These are phyloP conservation scores for Mycena galopus DNA, from an alignment of 768 basidiomycete genomes.

Conservation along the genomic window DNA sequence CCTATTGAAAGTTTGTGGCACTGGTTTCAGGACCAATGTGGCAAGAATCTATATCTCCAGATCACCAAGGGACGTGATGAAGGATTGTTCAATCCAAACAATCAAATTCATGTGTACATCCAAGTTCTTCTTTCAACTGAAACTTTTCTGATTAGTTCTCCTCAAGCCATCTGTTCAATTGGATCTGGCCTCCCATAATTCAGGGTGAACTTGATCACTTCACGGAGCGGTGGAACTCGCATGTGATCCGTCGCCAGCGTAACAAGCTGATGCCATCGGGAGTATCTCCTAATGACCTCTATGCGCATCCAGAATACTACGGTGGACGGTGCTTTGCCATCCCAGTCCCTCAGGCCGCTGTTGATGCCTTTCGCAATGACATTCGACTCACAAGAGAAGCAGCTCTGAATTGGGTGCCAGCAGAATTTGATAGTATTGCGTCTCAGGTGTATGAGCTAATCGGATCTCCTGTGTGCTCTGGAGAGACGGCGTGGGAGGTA, in stretches of 20 bases:
- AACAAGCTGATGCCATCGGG: conserved; percentile 12
- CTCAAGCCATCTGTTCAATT: conserved; percentile 5
- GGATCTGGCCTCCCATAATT: conserved; percentile 2
- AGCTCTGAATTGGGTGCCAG: neutral
- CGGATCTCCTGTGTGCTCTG: neutral
- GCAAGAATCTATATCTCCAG: conserved; percentile 36
- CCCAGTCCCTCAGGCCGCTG: neutral
- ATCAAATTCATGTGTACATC: conserved; percentile 36
- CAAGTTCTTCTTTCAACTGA: conserved; percentile 37
- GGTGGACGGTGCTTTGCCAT: neutral
- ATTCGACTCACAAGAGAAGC: neutral
- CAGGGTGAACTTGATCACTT: conserved; percentile 8
- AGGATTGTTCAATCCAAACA: conserved; percentile 34
- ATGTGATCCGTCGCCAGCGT: neutral
- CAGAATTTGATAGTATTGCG: neutral
- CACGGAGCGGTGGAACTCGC: conserved; percentile 9
- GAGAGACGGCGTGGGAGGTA: conserved; percentile 9
- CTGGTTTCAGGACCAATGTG: conserved; percentile 41
- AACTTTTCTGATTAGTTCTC: neutral
- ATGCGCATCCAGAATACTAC: neutral
- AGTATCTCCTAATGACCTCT: conserved; percentile 2
- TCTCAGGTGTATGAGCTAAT: neutral
- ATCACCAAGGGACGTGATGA: conserved; percentile 31
- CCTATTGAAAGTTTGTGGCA: neutral
- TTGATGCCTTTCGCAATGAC: neutral